phyloP scores from a whole-genome alignment of 371 early-diverging fungal genomes.

The Mortierella sp. region DNA sequence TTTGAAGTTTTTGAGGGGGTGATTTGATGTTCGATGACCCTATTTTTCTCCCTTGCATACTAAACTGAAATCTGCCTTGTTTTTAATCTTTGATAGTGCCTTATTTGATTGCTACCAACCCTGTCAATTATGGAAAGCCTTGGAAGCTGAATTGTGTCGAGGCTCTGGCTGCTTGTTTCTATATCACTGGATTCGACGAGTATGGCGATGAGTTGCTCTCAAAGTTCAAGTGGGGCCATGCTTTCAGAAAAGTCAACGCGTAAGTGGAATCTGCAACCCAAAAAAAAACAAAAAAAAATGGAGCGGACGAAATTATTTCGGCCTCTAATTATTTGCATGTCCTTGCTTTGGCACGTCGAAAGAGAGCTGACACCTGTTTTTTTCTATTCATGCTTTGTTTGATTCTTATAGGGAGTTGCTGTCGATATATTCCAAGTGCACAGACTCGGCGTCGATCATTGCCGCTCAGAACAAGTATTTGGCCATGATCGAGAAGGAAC shows the following conservation, averaged over 20 bases:
- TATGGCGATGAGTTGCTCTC: constrained; percentile 88
- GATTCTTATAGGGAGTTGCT: constrained; percentile 74
- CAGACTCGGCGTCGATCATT: constrained; percentile 86
- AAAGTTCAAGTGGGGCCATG: constrained; percentile 98
- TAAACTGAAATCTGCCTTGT: constrained; percentile 25
- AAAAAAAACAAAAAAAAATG: not conserved
- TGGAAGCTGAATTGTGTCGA: constrained; percentile 99
- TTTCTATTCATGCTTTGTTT: not conserved
- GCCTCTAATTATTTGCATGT: too few relatives aligned
- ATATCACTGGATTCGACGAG: constrained; percentile 91
- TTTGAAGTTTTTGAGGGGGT: constrained; percentile 27
- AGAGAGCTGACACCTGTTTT: not conserved
- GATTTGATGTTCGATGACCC: constrained; percentile 11
- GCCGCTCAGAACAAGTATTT: constrained; percentile 87
- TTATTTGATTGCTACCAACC: constrained; percentile 98
- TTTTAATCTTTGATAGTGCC: constrained; percentile 76
- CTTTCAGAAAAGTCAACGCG: constrained; percentile 88
- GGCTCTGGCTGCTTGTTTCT: constrained; percentile 97
- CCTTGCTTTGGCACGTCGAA: not conserved
- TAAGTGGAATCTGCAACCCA: constrained; percentile 29
- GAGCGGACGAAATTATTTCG: not conserved
- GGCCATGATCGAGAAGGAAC: constrained; percentile 69
- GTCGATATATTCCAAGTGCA: constrained; percentile 87
- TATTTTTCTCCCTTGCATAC: not conserved
- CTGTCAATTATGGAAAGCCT: constrained; percentile 99